phyloP scores from a whole-genome alignment of 495 filamentous ascomycete species.

The Gamarada debralockiae region DNA sequence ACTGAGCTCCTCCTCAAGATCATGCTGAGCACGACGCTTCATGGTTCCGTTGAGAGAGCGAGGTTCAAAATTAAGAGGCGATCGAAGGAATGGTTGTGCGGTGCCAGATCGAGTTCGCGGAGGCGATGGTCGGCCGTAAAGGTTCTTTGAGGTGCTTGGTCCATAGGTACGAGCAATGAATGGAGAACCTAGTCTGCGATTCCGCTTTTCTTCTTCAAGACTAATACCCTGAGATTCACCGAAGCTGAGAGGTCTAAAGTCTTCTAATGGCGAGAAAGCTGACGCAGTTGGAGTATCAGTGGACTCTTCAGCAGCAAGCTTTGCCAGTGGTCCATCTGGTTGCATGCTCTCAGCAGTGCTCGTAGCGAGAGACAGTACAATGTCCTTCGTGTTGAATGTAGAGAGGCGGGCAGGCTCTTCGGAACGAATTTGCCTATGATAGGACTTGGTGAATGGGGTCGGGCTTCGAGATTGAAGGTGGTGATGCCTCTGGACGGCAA shows the following conservation, averaged over 20 bases:
- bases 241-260: constrained; percentile 14
- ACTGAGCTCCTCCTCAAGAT: constrained; percentile 42
- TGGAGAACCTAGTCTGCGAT: constrained; percentile 44
- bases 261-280: constrained; percentile 11
- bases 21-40: constrained; percentile 48
- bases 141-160: constrained; percentile 35
- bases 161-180: constrained; percentile 56
- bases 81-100: constrained; percentile 41
- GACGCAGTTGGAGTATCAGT: constrained; percentile 18
- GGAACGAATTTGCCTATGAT: constrained; percentile 33
- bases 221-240: constrained; percentile 5
- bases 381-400: constrained; percentile 64
- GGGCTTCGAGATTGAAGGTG: constrained; percentile 71
- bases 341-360: constrained; percentile 81
- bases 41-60: constrained; percentile 41
- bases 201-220: constrained; percentile 2
- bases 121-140: constrained; percentile 26
- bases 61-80: constrained; percentile 44
- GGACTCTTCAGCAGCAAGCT: constrained; percentile 34
- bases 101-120: constrained; percentile 31
- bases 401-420: constrained; percentile 31
- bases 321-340: constrained; percentile 63
- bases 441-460: constrained; percentile 61
- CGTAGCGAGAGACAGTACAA: constrained; percentile 78
- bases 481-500: constrained; percentile 63